These are phyloP conservation scores for Penicillium verhagenii DNA, from an alignment of 495 filamentous ascomycete genomes.

Conservation along the genomic window DNA sequence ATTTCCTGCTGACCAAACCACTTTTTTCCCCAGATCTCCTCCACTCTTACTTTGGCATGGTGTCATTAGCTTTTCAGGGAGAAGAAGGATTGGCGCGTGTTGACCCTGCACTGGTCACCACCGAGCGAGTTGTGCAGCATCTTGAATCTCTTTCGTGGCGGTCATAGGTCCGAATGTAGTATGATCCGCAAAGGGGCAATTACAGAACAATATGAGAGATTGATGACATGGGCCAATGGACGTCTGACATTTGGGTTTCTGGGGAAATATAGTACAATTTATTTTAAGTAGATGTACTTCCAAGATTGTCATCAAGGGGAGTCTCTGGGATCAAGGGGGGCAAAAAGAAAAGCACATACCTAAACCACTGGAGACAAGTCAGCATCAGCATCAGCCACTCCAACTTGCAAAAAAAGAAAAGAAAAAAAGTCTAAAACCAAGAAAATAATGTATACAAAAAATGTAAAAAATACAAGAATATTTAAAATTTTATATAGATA, in stretches of 20 bases:
- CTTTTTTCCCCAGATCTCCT: constrained; percentile 65
- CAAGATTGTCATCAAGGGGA: not conserved
- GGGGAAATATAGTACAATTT: too few relatives aligned
- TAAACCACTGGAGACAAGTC: not conserved
- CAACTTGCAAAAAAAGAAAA: not conserved
- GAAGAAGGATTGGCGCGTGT: constrained; percentile 59
- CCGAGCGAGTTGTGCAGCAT: constrained; percentile 42
- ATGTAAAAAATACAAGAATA: too few relatives aligned
- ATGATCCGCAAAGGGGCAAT: not conserved
- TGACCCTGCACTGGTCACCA: constrained; percentile 71
- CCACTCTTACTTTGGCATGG: constrained; percentile 85
- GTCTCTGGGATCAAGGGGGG: not conserved
- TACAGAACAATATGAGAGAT: not conserved
- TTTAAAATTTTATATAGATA: too few relatives aligned
- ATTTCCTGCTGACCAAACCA: constrained; percentile 16
- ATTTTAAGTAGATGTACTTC: not conserved
- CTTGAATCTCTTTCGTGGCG: constrained; percentile 44
- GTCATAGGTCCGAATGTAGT: constrained; percentile 3
- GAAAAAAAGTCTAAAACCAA: not conserved
- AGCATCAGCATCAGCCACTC: not conserved
- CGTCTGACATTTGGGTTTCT: not conserved
- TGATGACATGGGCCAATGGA: constrained; percentile 6
- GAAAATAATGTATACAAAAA: not conserved
- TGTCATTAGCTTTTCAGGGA: constrained; percentile 66
- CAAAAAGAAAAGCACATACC: not conserved